Base-by-base conservation (phyloP, 148 eudicot genomes). In the Fagopyrum homotropicum region DNA sequence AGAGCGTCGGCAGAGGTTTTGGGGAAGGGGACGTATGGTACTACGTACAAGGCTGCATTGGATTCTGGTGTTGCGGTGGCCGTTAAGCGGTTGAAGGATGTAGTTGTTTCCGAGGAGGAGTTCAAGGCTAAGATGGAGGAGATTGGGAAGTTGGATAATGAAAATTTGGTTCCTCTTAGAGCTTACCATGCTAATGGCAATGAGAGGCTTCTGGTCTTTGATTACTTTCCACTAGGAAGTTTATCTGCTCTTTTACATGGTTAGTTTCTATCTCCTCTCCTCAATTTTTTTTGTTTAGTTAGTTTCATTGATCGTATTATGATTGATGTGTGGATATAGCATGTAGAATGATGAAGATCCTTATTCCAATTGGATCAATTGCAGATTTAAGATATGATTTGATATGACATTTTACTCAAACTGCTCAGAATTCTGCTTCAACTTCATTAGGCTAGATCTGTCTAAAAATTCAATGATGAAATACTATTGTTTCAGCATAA, bases 11-110 rank as follows among this genome's bases (percentile, higher is more conserved):
- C 97, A 0, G 98, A 93, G 84, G 98, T 93, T 59, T 79, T 91
- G 81, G 98, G 98, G 45, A 93, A 93, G 79, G 97, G 97, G 74
- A 91, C 92, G 4, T 93, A 87, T 71, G 98, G 97, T 79, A 93
- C 98, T n/a, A 83, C 97, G 9, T 93, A 93, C 73, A 93, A 93
- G 87, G 97, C 97, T 43, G 89, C 87, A 35, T 69, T 91, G 78
- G 98, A 93, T 79, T 73, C 81, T 45, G 98, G 98, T 47, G 83
- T 83, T 11, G 86, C 83, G 48, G 90, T 93, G 82, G 90, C 89
- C 15, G 97, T 93, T 72, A 93, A 91, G 89, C 83, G 97, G 79
- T 88, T 93, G 85, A 91, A 85, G 82, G 97, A 91, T 72, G 98
- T 93, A 79, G 78, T 73, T 3, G 77, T 91, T 14, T 56, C 86